phyloP scores from a whole-genome alignment of 805 yeast genomes.

The Yamadazyma takamatsuzukensis region DNA sequence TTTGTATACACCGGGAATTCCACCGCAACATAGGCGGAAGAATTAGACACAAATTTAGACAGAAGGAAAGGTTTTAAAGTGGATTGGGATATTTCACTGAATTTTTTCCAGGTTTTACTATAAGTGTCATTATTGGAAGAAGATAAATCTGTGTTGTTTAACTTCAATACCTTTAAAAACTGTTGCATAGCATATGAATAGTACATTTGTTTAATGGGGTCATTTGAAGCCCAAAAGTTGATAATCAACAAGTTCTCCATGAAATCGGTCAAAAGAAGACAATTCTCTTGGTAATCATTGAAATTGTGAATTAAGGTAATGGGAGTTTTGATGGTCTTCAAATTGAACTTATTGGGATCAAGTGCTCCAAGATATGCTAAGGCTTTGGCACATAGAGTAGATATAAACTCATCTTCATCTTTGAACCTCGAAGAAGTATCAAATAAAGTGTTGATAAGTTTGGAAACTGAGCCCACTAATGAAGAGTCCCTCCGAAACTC shows the following conservation, averaged over 20 bases:
- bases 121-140: conserved; percentile 3
- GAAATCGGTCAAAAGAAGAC: conserved; percentile 59
- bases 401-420: conserved; percentile 44
- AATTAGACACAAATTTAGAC: conserved; percentile 56
- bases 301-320: conserved; percentile 60
- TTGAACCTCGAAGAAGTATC: conserved; percentile 57
- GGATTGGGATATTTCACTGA: conserved; percentile 64
- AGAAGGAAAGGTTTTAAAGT: conserved; percentile 72
- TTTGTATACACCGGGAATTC: conserved; percentile 63
- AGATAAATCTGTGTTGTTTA: conserved; percentile 25
- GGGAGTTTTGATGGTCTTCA: conserved; percentile 39
- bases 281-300: conserved; percentile 56
- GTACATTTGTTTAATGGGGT: conserved; percentile 78
- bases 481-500: conserved; percentile 15
- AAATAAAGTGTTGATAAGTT: conserved; percentile 49
- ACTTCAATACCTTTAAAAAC: conserved; percentile 59
- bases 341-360: conserved; percentile 57
- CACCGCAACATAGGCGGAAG: conserved; percentile 43
- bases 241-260: conserved; percentile 72
- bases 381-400: conserved; percentile 62
- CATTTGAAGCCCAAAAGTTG: conserved; percentile 84
- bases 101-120: conserved; percentile 47
- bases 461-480: conserved; percentile 28
- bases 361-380: conserved; percentile 75
- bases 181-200: conserved; percentile 90